Conservation (phyloP, 2,329 filamentous ascomycete species). For the Neopestalotiopsis sp. region DNA sequence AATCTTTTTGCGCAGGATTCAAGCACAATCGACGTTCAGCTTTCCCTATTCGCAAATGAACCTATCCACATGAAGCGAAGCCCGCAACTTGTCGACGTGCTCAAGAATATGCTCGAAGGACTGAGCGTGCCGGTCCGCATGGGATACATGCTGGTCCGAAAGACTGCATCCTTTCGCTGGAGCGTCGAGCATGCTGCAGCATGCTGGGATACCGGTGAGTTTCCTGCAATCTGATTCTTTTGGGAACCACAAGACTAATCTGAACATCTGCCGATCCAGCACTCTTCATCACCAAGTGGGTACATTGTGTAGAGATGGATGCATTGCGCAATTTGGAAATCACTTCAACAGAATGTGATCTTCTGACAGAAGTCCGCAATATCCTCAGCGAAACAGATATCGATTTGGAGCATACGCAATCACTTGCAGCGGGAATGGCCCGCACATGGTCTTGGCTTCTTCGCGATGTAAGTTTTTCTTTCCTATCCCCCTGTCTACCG, state of each 20-base stretch:
- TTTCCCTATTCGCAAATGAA: neutral
- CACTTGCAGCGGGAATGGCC: slow-evolving; percentile 6
- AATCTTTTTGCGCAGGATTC: neutral
- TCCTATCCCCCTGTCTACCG: neutral
- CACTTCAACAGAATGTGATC: neutral
- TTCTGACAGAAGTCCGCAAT: neutral
- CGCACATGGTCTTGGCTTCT: slow-evolving; percentile 1
- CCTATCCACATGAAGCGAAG: neutral
- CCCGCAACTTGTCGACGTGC: neutral
- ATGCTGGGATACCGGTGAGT: neutral
- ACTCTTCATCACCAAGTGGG: slow-evolving; percentile 5
- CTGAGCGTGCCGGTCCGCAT: neutral
- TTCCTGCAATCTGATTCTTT: too few species aligned
- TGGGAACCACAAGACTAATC: neutral
- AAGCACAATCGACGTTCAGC: neutral
- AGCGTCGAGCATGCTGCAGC: neutral
- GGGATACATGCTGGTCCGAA: slow-evolving; percentile 9
- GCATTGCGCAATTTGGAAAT: neutral
- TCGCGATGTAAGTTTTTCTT: neutral
- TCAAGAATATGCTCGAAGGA: neutral
- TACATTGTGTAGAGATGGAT: slow-evolving; percentile 3
- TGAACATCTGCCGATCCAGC: neutral
- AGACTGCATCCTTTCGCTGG: slow-evolving; percentile 8
- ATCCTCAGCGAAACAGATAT: neutral
- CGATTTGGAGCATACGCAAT: neutral